Percentiles rank a stretch among this genome's conserved stretches.
Evolutionary conservation across 768 basidiomycete genomes (phyloP).

Genomic region (Cubamyces lactineus): DNA sequence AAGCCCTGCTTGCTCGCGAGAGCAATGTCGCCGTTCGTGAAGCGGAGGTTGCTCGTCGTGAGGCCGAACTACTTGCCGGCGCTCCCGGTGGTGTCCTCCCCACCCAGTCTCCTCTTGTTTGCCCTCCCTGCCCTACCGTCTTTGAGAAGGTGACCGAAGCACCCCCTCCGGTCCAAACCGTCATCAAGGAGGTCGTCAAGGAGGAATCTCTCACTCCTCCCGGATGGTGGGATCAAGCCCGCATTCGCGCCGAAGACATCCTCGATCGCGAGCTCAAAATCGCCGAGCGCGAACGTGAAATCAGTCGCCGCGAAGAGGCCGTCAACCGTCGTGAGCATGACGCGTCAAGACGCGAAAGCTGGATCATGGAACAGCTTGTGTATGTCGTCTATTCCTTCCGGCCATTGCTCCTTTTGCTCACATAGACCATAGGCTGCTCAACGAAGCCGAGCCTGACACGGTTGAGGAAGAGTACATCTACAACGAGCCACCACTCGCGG

Average conservation of each 20-base stretch:
- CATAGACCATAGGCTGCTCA: slow-evolving; percentile 48
- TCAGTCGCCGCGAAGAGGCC: slow-evolving; percentile 82
- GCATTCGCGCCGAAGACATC: slow-evolving; percentile 75
- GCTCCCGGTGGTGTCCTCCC: slow-evolving; percentile 80
- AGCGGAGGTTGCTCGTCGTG: slow-evolving; percentile 86
- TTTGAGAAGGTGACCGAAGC: slow-evolving; percentile 59
- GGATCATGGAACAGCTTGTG: slow-evolving; percentile 95
- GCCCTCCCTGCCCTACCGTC: slow-evolving; percentile 59
- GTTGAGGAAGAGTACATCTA: slow-evolving; percentile 84
- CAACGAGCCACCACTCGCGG: slow-evolving; percentile 37
- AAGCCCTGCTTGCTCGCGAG: slow-evolving; percentile 79
- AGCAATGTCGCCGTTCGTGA: slow-evolving; percentile 80
- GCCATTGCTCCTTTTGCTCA: not conserved
- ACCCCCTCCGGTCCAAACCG: slow-evolving; percentile 64
- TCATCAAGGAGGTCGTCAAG: slow-evolving; percentile 87
- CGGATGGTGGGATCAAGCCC: slow-evolving; percentile 74
- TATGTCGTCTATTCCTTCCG: slow-evolving; percentile 43
- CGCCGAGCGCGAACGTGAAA: slow-evolving; percentile 83
- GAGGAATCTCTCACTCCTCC: slow-evolving; percentile 79
- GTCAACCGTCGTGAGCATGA: slow-evolving; percentile 88
- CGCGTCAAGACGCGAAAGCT: slow-evolving; percentile 81
- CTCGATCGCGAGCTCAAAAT: slow-evolving; percentile 86
- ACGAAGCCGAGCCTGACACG: slow-evolving; percentile 62
- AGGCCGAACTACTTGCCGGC: slow-evolving; percentile 82
- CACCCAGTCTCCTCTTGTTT: slow-evolving; percentile 51